These are phyloP conservation scores for Neurospora pannonica DNA, from an alignment of 495 filamentous ascomycete species.

Conservation along the genomic window DNA sequence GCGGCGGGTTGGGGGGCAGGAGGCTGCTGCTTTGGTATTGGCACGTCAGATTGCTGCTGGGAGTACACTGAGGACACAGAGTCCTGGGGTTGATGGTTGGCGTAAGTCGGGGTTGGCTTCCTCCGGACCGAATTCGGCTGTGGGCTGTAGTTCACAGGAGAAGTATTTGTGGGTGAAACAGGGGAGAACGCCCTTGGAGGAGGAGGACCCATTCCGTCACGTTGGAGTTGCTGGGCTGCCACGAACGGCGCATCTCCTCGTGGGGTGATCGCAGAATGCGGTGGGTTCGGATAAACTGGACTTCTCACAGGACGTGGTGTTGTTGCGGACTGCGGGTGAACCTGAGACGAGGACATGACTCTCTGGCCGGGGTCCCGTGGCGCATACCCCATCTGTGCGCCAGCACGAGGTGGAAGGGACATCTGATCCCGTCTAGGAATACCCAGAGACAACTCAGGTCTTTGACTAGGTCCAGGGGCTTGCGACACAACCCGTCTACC, in stretches of 20 bases:
- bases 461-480: slow-evolving; percentile 6
- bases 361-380: slow-evolving; percentile 18
- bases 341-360: slow-evolving; percentile 16
- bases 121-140: slow-evolving; percentile 24
- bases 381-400: slow-evolving; percentile 17
- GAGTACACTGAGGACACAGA: slow-evolving; percentile 30
- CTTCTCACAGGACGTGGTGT: slow-evolving; percentile 7
- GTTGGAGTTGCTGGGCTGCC: slow-evolving; percentile 18
- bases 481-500: slow-evolving; percentile 24
- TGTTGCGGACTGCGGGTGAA: slow-evolving; percentile 9
- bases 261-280: slow-evolving; percentile 20
- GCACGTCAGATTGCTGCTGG: slow-evolving; percentile 11
- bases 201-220: slow-evolving; percentile 5
- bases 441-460: slow-evolving; percentile 5
- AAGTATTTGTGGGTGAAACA: slow-evolving; percentile 7
- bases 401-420: slow-evolving; percentile 21
- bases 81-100: slow-evolving; percentile 22
- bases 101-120: slow-evolving; percentile 27
- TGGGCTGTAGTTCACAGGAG: slow-evolving; percentile 7
- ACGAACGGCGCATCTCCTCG: slow-evolving; percentile 16
- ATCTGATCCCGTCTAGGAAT: slow-evolving; percentile 18
- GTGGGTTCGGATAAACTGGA: slow-evolving; percentile 26
- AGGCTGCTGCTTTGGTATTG: slow-evolving; percentile 5
- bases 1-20: slow-evolving; percentile 11
- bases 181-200: slow-evolving; percentile 3